Conservation (phyloP, 139 green algal genomes). For the Micromonas pusilla region DNA sequence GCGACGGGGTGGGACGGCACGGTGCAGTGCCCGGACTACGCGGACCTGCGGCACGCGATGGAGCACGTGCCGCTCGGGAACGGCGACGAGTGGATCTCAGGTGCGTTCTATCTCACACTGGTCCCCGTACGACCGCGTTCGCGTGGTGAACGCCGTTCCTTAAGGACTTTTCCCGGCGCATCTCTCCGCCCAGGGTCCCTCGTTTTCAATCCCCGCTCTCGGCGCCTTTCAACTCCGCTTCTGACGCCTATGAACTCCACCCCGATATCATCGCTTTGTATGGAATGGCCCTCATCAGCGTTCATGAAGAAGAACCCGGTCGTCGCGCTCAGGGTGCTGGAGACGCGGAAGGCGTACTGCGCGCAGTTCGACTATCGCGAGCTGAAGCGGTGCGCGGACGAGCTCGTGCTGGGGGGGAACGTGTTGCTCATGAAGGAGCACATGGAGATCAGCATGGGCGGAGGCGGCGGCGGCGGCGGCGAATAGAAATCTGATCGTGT, state of each 20-base stretch:
- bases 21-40: constrained; percentile 13
- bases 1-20: constrained; percentile 15
- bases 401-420: constrained; percentile 23
- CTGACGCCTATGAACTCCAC: too few species aligned
- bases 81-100: constrained; percentile 35
- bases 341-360: constrained; percentile 29
- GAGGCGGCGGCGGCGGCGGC: too few species aligned
- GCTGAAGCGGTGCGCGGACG: neutral
- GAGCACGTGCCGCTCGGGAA: constrained; percentile 31
- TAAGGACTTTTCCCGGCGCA: too few species aligned
- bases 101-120: too few species aligned
- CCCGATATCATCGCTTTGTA: too few species aligned
- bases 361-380: constrained; percentile 30
- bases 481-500: too few species aligned
- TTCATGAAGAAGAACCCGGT: constrained; percentile 24
- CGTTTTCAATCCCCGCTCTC: too few species aligned
- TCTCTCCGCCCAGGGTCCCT: too few species aligned
- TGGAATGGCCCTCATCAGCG: too few species aligned
- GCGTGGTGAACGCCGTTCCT: too few species aligned
- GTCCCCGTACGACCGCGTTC: too few species aligned
- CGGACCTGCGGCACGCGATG: constrained; percentile 18
- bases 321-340: constrained; percentile 27
- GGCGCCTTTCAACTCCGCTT: too few species aligned
- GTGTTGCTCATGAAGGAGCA: constrained; percentile 23
- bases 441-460: neutral